Conservation (phyloP, 495 filamentous ascomycete genomes). For the Penicillium coffeae region DNA sequence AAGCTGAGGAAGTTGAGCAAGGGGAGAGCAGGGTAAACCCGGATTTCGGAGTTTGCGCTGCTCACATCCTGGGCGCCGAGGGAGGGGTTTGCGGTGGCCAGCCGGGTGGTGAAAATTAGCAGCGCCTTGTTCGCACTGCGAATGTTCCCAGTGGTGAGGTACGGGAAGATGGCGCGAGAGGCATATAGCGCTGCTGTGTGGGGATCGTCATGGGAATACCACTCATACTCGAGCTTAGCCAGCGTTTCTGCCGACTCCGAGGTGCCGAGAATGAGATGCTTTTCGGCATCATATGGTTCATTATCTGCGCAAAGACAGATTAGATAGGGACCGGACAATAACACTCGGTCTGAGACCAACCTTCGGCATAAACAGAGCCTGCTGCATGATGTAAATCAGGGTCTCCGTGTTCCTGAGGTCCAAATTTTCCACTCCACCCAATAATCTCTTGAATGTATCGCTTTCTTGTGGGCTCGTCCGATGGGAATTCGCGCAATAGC, state of each 20-base stretch:
- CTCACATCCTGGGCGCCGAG: conserved; percentile 78
- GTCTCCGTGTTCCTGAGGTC: conserved; percentile 87
- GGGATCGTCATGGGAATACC: conserved; percentile 85
- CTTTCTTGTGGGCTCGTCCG: conserved; percentile 85
- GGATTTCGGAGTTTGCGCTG: conserved; percentile 66
- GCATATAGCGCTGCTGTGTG: conserved; percentile 88
- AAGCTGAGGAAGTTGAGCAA: conserved; percentile 89
- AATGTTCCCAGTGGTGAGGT: conserved; percentile 84
- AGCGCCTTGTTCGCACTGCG: conserved; percentile 81
- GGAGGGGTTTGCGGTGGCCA: conserved; percentile 63
- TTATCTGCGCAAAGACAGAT: conserved; percentile 52
- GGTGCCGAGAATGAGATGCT: conserved; percentile 84
- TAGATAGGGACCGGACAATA: conserved; percentile 1
- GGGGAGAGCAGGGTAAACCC: conserved; percentile 79
- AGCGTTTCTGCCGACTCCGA: conserved; percentile 81
- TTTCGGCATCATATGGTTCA: conserved; percentile 88
- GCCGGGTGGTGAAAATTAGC: conserved; percentile 70
- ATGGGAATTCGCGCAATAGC: conserved; percentile 72
- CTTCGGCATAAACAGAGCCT: conserved; percentile 81
- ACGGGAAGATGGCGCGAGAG: conserved; percentile 86
- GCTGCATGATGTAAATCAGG: conserved; percentile 93
- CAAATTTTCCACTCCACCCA: conserved; percentile 78
- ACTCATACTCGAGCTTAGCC: conserved; percentile 79
- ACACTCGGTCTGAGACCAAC: conserved; percentile 30
- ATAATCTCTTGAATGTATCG: conserved; percentile 86